phyloP scores from a whole-genome alignment of 2,329 filamentous ascomycete species.

The Allantophomopsis lycopodina region DNA sequence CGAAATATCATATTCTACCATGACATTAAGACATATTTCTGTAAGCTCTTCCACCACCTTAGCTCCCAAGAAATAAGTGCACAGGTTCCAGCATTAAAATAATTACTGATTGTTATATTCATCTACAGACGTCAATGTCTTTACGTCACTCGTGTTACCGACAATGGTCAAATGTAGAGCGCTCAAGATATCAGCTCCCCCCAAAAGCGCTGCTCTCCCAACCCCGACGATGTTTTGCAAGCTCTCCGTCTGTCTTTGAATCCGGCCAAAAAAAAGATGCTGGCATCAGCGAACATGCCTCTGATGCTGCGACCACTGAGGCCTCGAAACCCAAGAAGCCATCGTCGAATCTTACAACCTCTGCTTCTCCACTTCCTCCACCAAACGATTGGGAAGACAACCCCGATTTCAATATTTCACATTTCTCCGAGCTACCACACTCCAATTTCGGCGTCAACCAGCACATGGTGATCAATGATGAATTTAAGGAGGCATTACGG shows the following conservation, averaged over 20 bases:
- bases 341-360: background rate
- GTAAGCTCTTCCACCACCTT: slow-evolving; percentile 7
- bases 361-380: slow-evolving; percentile 8
- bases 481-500: slow-evolving; percentile 83
- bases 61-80: too few relatives aligned
- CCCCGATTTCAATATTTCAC: slow-evolving; percentile 54
- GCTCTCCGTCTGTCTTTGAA: too few relatives aligned
- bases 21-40: slow-evolving; percentile 11
- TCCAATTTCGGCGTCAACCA: slow-evolving; percentile 87
- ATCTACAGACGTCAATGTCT: too few relatives aligned
- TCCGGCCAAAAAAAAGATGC: background rate
- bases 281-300: slow-evolving; percentile 5
- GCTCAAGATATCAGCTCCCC: background rate
- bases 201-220: slow-evolving; percentile 1
- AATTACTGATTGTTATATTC: too few relatives aligned
- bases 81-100: too few relatives aligned
- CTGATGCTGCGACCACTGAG: slow-evolving; percentile 5
- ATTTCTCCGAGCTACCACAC: slow-evolving; percentile 65
- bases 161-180: background rate
- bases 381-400: slow-evolving; percentile 55
- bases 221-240: background rate
- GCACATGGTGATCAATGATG: slow-evolving; percentile 88
- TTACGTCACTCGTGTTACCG: too few relatives aligned
- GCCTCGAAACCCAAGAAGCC: background rate
- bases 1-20: slow-evolving; percentile 3